Percentiles rank a stretch among this genome's conserved stretches.
phyloP scores from a whole-genome alignment of 2,329 filamentous ascomycete species.

The Botryotinia convoluta region DNA sequence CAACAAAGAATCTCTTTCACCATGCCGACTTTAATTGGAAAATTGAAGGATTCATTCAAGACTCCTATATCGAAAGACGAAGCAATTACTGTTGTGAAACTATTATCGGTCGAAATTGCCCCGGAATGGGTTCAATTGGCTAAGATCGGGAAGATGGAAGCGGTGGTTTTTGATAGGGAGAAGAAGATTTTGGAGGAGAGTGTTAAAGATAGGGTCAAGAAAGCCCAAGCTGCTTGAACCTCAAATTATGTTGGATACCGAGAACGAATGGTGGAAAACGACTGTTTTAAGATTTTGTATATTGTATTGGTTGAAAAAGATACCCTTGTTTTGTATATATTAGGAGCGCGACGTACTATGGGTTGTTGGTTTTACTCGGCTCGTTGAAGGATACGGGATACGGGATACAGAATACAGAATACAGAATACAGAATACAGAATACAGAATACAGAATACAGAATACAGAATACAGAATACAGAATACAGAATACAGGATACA shows the following conservation, averaged over 20 bases:
- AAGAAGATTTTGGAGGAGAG: conserved; percentile 31
- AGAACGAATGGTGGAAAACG: too few species aligned
- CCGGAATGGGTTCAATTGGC: conserved; percentile 51
- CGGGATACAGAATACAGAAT: background rate
- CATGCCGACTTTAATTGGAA: conserved; percentile 60
- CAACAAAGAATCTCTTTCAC: conserved; percentile 63
- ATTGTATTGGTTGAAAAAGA: background rate
- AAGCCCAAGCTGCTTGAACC: conserved; percentile 12
- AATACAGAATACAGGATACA: background rate
- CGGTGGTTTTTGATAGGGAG: conserved; percentile 45
- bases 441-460: background rate
- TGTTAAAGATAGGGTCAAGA: conserved; percentile 32
- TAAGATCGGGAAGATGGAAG: conserved; percentile 45
- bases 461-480: background rate
- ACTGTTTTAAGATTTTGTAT: background rate
- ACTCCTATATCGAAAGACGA: conserved; percentile 47
- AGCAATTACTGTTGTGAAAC: conserved; percentile 46
- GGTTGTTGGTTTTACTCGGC: background rate
- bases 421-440: background rate
- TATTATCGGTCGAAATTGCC: conserved; percentile 47
- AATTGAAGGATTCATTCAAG: conserved; percentile 63
- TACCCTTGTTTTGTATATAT: conserved; percentile 15
- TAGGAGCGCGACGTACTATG: background rate
- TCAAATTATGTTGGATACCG: background rate
- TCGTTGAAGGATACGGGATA: background rate